Base-by-base conservation (phyloP, 306 rosid species). In the Comarum palustre region DNA sequence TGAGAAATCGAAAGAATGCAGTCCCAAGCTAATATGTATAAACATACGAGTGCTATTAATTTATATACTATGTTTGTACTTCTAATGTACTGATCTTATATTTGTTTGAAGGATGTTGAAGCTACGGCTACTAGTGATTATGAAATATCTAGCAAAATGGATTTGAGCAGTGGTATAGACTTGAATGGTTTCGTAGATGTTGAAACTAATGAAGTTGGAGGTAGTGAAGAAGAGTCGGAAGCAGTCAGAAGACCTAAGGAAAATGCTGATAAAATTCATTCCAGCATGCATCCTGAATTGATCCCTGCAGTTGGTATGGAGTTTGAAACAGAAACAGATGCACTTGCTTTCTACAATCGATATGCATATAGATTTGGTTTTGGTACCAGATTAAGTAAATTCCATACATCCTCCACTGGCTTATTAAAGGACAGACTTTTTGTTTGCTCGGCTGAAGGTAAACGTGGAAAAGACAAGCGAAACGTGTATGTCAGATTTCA, bases 401-500 rank as follows among this genome's bases (percentile, higher is more conserved):
- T 3, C 10, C 67, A 11, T 67, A 75, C 19, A 42, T 13, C 15
- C 0, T 10, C n/a, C 0, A 1, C 2, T 51, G 59, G 62, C 11
- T 16, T 41, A 17, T 11, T 54, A 2, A 36, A 1, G 29, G 31
- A 66, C 3, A 41, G 25, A 16, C 15, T 12, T 38, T 52, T 55
- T 75, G 61, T 48, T 54, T 75, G 73, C 54, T 75, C 60, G 2
- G 48, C 36, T 17, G 59, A 75, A 54, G 79, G 79, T 12, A 17
- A 14, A 19, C 58, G 67, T 50, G 58, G 31, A 66, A 27, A 10
- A 16, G 71, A 75, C 13, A 42, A 54, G 36, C 1, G 38, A 58
- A 3, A 13, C 32, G 22, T 34, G 1, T 39, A 41, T 13, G 47
- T 66, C 24, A 41, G 42, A 66, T 66, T 19, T 31, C 48, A 29